Evolutionary conservation across 345 rosid genomes (phyloP).

Genomic region (Dovyalis caffra): DNA sequence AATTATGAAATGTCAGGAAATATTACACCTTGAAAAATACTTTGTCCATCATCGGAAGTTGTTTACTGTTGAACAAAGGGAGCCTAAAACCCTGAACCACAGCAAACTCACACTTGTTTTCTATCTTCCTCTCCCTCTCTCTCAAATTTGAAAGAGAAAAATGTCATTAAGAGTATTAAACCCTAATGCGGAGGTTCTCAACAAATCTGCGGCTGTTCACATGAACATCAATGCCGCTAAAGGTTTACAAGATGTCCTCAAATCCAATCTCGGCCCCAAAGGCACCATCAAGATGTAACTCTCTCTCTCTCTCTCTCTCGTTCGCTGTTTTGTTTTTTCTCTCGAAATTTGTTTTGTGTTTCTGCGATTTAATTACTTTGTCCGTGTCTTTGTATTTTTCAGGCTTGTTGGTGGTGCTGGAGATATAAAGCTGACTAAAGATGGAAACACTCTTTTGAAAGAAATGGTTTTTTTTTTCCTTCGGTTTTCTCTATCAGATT

Average conservation of each 20-base stretch:
- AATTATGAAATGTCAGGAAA: no score
- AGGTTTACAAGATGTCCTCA: slow-evolving; percentile 93
- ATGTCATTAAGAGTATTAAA: slow-evolving; percentile 91
- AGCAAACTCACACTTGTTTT: background rate
- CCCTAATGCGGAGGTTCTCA: slow-evolving; percentile 95
- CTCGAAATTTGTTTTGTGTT: background rate
- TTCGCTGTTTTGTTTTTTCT: background rate
- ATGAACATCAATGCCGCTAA: slow-evolving; percentile 99
- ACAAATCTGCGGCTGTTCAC: slow-evolving; percentile 97
- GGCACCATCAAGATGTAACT: slow-evolving; percentile 93
- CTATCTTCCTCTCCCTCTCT: background rate
- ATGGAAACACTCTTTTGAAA: slow-evolving; percentile 90
- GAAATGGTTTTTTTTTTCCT: slow-evolving; percentile 60
- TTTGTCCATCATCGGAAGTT: no score
- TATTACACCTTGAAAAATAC: no score
- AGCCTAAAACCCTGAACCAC: background rate
- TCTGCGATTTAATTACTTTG: background rate
- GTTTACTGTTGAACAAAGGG: no score
- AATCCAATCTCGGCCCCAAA: slow-evolving; percentile 91
- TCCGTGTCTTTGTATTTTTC: background rate
- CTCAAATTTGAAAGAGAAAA: slow-evolving; percentile 16
- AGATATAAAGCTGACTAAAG: slow-evolving; percentile 95
- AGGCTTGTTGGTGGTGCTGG: slow-evolving; percentile 99
- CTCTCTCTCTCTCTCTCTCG: background rate
- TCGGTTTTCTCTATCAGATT: slow-evolving; percentile 22